A percentile compares a stretch with the other conserved stretches of the same genome.
phyloP scores from a whole-genome alignment of 176 grass and related monocot species.

The Cenchrus americanus region DNA sequence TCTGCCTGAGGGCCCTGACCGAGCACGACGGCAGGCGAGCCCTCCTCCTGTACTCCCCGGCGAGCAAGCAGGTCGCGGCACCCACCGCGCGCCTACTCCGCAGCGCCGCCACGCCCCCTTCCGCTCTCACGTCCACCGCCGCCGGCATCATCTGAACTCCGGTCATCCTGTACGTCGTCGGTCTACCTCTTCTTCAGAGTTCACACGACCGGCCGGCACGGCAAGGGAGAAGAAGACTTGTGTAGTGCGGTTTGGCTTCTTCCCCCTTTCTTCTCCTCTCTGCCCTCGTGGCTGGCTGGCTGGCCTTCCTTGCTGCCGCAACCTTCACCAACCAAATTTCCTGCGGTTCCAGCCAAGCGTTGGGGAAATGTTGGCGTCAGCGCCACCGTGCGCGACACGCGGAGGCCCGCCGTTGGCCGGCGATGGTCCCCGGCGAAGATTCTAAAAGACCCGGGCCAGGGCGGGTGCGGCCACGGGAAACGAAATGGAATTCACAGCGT shows the following conservation, averaged over 20 bases:
- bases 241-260: slow-evolving; percentile 26
- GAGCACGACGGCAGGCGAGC: slow-evolving; percentile 48
- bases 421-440: neutral
- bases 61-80: neutral
- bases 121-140: slow-evolving; percentile 17
- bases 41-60: slow-evolving; percentile 41
- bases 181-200: neutral
- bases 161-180: neutral
- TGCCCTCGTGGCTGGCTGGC: slow-evolving; percentile 12
- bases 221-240: slow-evolving; percentile 5
- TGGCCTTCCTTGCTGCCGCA: neutral
- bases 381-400: neutral
- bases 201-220: neutral
- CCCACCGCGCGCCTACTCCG: neutral
- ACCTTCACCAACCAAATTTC: slow-evolving; percentile 47
- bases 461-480: neutral
- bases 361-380: neutral
- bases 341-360: neutral
- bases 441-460: neutral
- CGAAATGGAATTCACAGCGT: neutral
- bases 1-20: neutral
- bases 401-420: neutral
- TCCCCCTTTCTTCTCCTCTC: too few relatives aligned
- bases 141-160: slow-evolving; percentile 55
- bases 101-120: neutral